These are phyloP conservation scores for Reutealis trisperma DNA, from an alignment of 345 rosid genomes.

Conservation along the genomic window DNA sequence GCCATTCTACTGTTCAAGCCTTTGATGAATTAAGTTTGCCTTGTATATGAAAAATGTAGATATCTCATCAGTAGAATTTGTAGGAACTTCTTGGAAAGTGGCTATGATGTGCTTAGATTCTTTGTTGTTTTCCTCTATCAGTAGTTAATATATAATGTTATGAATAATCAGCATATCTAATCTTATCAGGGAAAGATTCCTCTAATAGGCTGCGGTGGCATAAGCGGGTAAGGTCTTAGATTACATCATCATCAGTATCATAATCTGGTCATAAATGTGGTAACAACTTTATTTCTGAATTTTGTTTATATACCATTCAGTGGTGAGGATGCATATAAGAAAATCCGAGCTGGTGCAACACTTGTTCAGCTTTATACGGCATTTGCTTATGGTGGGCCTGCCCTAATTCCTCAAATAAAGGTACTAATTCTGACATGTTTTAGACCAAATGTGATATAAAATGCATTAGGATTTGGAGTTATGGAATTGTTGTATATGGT, in stretches of 20 bases:
- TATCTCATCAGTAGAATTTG: neutral
- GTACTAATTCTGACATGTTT: conserved; percentile 32
- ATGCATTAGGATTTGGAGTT: neutral
- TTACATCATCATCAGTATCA: neutral
- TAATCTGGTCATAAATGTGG: conserved; percentile 5
- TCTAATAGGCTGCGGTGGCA: conserved; percentile 89
- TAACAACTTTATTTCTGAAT: conserved; percentile 8
- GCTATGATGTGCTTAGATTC: neutral
- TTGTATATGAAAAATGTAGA: neutral
- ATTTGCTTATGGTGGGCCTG: conserved; percentile 97
- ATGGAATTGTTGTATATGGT: too few species aligned
- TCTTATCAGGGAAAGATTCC: conserved; percentile 84
- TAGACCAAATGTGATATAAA: neutral
- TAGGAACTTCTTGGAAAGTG: neutral
- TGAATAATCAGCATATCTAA: conserved; percentile 1
- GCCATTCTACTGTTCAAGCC: neutral
- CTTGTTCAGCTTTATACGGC: conserved; percentile 95
- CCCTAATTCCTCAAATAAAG: conserved; percentile 90
- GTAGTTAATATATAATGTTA: neutral
- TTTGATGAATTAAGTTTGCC: neutral
- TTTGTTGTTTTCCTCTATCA: neutral
- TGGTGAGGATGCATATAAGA: conserved; percentile 96
- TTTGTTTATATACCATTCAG: conserved; percentile 36
- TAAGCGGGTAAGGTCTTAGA: conserved; percentile 66
- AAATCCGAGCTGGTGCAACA: conserved; percentile 91